phyloP scores from a whole-genome alignment of 2,329 filamentous ascomycete species.

The Aureobasidium sp. region DNA sequence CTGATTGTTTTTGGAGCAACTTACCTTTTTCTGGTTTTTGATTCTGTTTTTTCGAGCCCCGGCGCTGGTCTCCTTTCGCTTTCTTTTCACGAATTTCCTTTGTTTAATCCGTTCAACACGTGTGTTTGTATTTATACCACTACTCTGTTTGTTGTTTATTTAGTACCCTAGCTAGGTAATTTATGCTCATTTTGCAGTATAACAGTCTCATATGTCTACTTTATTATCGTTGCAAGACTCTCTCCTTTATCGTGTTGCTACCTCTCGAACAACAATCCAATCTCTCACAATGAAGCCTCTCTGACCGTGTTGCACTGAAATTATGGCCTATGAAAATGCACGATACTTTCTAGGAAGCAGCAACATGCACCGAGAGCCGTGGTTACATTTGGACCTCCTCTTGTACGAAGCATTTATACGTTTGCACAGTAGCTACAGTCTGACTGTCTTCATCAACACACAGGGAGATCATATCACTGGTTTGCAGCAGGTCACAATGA shows the following conservation, averaged over 20 bases:
- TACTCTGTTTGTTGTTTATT: background rate
- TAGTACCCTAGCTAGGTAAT: conserved; percentile 4
- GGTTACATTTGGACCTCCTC: too few species aligned
- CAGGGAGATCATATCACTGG: background rate
- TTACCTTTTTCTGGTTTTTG: background rate
- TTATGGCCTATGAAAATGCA: too few species aligned
- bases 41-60: background rate
- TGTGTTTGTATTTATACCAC: conserved; percentile 11
- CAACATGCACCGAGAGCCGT: too few species aligned
- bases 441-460: too few species aligned
- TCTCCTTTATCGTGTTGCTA: background rate
- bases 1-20: background rate
- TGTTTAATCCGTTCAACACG: conserved; percentile 1
- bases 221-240: background rate
- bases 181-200: background rate
- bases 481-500: background rate
- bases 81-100: conserved; percentile 12
- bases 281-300: too few species aligned
- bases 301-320: too few species aligned
- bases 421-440: too few species aligned
- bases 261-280: background rate
- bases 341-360: too few species aligned
- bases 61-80: conserved; percentile 11
- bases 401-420: too few species aligned
- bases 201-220: background rate